Base-by-base conservation (phyloP, 2,329 filamentous ascomycete genomes). In the Aspergillus sp. region DNA sequence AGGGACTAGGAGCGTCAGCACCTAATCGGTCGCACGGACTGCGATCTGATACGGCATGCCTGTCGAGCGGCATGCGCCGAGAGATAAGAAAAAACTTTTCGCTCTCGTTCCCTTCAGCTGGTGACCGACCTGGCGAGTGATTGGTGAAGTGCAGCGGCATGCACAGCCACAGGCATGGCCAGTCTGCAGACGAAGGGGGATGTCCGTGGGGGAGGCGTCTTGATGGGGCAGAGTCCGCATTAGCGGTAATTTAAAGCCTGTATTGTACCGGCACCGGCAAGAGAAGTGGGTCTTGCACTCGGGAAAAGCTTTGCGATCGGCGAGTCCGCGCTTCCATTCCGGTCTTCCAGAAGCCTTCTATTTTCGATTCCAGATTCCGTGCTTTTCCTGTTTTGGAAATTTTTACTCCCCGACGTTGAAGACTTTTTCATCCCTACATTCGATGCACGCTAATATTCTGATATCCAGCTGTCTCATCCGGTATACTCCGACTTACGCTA, bases 81-180 rank as follows among this genome's bases (percentile, higher is more conserved):
- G 39, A 44, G 44, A 43, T 36, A 41, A 47, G n/a, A n/a, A 22
- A 38, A 45, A 15, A 26, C 19, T 43, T 38, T 44, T 40, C 30
- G n/a, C n/a, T n/a, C n/a, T n/a, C n/a, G n/a, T n/a, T n/a, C n/a
- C n/a, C n/a, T n/a, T n/a, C n/a, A n/a, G n/a, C n/a, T n/a, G n/a
- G n/a, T n/a, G n/a, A n/a, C n/a, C n/a, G n/a, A n/a, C n/a, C n/a
- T n/a, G n/a, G n/a, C n/a, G n/a, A n/a, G n/a, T n/a, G n/a, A n/a
- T n/a, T n/a, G n/a, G n/a, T n/a, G n/a, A n/a, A n/a, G n/a, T 22
- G 19, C 19, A 22, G 19, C 5, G 10, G 10, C 5, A 10, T 5
- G 19, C 19, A 22, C 19, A 22, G 19, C 19, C 19, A 22, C 19
- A 22, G 10, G 10, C 6, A 22, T 22, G 10, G 10, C n/a, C n/a